A percentile compares a stretch with the other conserved stretches of the same genome.
phyloP scores from a whole-genome alignment of 345 rosid genomes.

The Hypericum androsaemum region DNA sequence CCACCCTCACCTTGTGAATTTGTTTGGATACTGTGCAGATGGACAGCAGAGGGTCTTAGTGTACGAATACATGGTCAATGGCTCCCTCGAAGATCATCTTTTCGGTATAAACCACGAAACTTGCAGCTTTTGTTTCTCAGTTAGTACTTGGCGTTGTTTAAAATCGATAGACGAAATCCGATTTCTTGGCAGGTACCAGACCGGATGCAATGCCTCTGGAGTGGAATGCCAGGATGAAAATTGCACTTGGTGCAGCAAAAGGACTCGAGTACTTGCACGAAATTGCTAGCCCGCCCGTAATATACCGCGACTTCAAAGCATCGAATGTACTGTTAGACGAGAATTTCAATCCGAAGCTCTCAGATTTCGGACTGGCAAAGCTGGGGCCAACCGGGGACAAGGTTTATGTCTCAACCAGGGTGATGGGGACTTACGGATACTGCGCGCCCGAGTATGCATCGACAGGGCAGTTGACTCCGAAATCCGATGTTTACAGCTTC shows the following conservation, averaged over 20 bases:
- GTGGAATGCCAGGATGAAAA: conserved; percentile 67
- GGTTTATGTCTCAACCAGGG: conserved; percentile 70
- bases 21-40: conserved; percentile 54
- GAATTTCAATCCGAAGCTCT: conserved; percentile 57
- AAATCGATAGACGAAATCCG: no score
- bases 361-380: conserved; percentile 82
- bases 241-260: conserved; percentile 65
- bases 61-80: conserved; percentile 52
- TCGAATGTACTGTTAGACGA: conserved; percentile 58
- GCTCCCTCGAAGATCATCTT: conserved; percentile 57
- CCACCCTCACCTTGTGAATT: conserved; percentile 43
- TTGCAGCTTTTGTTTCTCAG: no score
- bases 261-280: conserved; percentile 82
- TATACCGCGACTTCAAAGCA: conserved; percentile 74
- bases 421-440: conserved; percentile 83
- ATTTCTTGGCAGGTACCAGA: no score
- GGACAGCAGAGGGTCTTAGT: conserved; percentile 58
- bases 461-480: conserved; percentile 57
- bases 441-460: conserved; percentile 74
- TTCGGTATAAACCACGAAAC: conserved; percentile 55
- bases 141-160: no score
- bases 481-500: conserved; percentile 76
- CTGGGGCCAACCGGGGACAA: conserved; percentile 67
- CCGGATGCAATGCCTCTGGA: conserved; percentile 40
- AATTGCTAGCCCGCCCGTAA: conserved; percentile 58